Percentiles rank a stretch among this genome's conserved stretches.
These are phyloP conservation scores for Antitrichia curtipendula DNA, from an alignment of 225 moss, liverwort and hornwort species.

Conservation along the genomic window DNA sequence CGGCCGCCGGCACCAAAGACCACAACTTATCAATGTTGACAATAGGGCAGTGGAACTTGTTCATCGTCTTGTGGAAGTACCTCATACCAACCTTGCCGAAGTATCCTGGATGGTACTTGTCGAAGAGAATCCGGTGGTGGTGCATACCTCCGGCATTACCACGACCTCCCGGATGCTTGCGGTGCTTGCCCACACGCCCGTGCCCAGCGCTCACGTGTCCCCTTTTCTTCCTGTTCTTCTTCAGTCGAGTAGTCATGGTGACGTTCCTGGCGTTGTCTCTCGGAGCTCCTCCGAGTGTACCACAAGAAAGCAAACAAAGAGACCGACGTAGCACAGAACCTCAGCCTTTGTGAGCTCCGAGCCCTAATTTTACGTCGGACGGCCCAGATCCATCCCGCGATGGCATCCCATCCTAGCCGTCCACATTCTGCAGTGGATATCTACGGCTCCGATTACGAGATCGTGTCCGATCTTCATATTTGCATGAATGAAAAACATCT, in stretches of 20 bases:
- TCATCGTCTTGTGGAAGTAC: conserved; percentile 49
- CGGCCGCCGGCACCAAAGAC: conserved; percentile 27
- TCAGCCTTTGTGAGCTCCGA: conserved; percentile 6
- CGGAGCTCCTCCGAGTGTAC: neutral
- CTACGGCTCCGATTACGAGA: neutral
- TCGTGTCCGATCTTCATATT: too few species aligned
- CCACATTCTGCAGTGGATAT: accelerated
- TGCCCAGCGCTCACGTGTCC: conserved; percentile 33
- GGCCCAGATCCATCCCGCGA: neutral
- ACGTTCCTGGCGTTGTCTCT: neutral
- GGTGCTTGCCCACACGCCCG: conserved; percentile 37
- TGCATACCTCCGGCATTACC: conserved; percentile 50
- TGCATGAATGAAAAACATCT: neutral
- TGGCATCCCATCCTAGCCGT: neutral
- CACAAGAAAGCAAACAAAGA: neutral
- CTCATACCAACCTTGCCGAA: conserved; percentile 50
- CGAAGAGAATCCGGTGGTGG: conserved; percentile 32
- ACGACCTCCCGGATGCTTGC: conserved; percentile 42
- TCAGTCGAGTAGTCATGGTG: conserved; percentile 33
- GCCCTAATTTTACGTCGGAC: neutral
- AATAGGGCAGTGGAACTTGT: conserved; percentile 41
- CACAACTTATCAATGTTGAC: conserved; percentile 45
- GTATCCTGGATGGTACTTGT: conserved; percentile 50
- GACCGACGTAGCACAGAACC: accelerated
- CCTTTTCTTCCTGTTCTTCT: conserved; percentile 44